A percentile compares a stretch with the other conserved stretches of the same genome.
phyloP scores from a whole-genome alignment of 1,139 yeast species.

The Taiozyma sp. region DNA sequence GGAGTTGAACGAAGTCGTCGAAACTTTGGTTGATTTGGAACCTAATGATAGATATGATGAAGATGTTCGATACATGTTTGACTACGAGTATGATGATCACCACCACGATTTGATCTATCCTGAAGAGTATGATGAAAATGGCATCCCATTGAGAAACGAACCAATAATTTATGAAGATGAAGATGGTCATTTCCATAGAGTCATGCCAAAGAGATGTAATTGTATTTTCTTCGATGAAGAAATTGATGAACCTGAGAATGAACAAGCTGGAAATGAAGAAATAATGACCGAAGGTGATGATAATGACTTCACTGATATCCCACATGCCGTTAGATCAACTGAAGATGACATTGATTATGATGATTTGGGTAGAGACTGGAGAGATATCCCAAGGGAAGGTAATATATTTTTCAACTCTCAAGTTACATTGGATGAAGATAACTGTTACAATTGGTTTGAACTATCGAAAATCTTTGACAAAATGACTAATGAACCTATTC shows the following conservation, averaged over 20 bases:
- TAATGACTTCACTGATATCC: slow-evolving; percentile 19
- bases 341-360: slow-evolving; percentile 42
- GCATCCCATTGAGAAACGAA: slow-evolving; percentile 19
- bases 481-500: slow-evolving; percentile 29
- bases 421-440: slow-evolving; percentile 12
- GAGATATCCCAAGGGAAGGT: slow-evolving; percentile 59
- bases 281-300: neutral
- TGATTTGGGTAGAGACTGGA: slow-evolving; percentile 61
- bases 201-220: slow-evolving; percentile 30
- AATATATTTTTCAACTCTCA: slow-evolving; percentile 34
- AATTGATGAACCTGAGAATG: slow-evolving; percentile 18
- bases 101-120: slow-evolving; percentile 19
- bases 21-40: slow-evolving; percentile 50
- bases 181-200: slow-evolving; percentile 24
- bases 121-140: slow-evolving; percentile 27
- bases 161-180: slow-evolving; percentile 26
- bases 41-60: slow-evolving; percentile 70
- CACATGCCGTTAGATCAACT: slow-evolving; percentile 34
- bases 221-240: slow-evolving; percentile 35
- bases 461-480: slow-evolving; percentile 29
- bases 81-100: slow-evolving; percentile 41
- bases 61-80: slow-evolving; percentile 69
- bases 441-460: slow-evolving; percentile 29
- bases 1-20: slow-evolving; percentile 44
- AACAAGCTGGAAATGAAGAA: slow-evolving; percentile 5